A percentile compares a stretch with the other conserved stretches of the same genome.
These are phyloP conservation scores for Stemphylium vesicarium DNA, from an alignment of 2,329 filamentous ascomycete genomes.

Conservation along the genomic window DNA sequence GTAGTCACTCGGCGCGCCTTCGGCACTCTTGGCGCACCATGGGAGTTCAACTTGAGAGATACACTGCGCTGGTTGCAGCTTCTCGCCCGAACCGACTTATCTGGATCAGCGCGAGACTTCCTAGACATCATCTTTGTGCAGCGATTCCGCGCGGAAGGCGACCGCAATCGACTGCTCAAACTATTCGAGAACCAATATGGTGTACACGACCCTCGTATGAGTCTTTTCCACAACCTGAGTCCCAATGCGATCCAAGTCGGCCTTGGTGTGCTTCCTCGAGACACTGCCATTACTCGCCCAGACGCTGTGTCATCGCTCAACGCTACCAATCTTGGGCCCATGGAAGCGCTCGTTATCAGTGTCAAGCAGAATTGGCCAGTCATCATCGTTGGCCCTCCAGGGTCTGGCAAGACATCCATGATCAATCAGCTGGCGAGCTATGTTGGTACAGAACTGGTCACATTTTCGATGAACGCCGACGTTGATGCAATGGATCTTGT, in stretches of 20 bases:
- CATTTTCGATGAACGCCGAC: slow-evolving; percentile 90
- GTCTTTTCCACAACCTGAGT: slow-evolving; percentile 73
- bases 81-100: slow-evolving; percentile 63
- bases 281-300: slow-evolving; percentile 49
- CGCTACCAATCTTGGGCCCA: slow-evolving; percentile 67
- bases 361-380: slow-evolving; percentile 86
- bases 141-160: slow-evolving; percentile 76
- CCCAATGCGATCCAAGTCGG: slow-evolving; percentile 76
- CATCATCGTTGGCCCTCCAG: slow-evolving; percentile 84
- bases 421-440: slow-evolving; percentile 81
- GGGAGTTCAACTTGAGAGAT: slow-evolving; percentile 95
- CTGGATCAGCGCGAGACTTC: slow-evolving; percentile 72
- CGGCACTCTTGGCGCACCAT: slow-evolving; percentile 72
- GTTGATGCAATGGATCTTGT: slow-evolving; percentile 97
- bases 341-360: slow-evolving; percentile 88
- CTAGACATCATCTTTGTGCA: slow-evolving; percentile 83
- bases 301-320: slow-evolving; percentile 26
- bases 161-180: slow-evolving; percentile 68
- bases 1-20: slow-evolving; percentile 65
- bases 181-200: slow-evolving; percentile 73
- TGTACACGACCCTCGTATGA: slow-evolving; percentile 41
- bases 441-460: slow-evolving; percentile 76
- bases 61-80: slow-evolving; percentile 86
- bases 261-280: slow-evolving; percentile 71
- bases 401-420: slow-evolving; percentile 83